A percentile compares a stretch with the other conserved stretches of the same genome.
phyloP scores from a whole-genome alignment of 2,329 filamentous ascomycete species.

The Nemania serpens region DNA sequence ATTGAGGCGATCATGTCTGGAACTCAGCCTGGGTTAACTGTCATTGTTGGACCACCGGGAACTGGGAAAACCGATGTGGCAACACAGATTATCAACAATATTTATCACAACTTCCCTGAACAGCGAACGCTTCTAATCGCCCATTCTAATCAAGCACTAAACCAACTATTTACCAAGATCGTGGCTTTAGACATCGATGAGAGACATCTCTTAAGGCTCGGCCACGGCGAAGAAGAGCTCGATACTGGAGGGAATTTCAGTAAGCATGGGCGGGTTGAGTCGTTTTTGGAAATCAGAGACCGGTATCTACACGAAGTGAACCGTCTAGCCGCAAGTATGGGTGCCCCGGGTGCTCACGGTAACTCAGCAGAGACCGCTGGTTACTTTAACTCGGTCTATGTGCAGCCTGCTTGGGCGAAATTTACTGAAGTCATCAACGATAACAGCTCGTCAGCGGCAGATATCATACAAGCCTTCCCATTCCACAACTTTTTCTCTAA shows the following conservation, averaged over 20 bases:
- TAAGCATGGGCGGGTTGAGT: slow-evolving; percentile 93
- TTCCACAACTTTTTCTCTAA: slow-evolving; percentile 88
- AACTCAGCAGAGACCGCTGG: slow-evolving; percentile 96
- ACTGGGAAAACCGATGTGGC: slow-evolving; percentile 99
- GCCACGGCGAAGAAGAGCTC: slow-evolving; percentile 93
- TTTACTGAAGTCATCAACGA: slow-evolving; percentile 71
- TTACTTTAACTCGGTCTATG: slow-evolving; percentile 93
- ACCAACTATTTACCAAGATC: slow-evolving; percentile 98
- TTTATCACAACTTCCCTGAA: slow-evolving; percentile 96
- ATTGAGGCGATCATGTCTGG: slow-evolving; percentile 92
- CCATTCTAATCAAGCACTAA: slow-evolving; percentile 96
- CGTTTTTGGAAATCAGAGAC: slow-evolving; percentile 86
- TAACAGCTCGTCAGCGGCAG: slow-evolving; percentile 59
- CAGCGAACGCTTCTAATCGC: slow-evolving; percentile 92
- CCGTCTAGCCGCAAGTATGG: slow-evolving; percentile 81
- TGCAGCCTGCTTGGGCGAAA: slow-evolving; percentile 85
- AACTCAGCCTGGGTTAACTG: slow-evolving; percentile 88
- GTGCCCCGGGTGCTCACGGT: slow-evolving; percentile 89
- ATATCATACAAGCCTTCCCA: slow-evolving; percentile 77
- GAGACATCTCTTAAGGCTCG: slow-evolving; percentile 86
- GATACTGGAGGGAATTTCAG: slow-evolving; percentile 86
- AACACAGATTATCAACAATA: slow-evolving; percentile 97
- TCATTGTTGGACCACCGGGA: slow-evolving; percentile 92
- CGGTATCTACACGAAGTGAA: slow-evolving; percentile 81
- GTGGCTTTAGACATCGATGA: slow-evolving; percentile 95